Evolutionary conservation across 495 filamentous ascomycete species (phyloP).

Genomic region (Antarctomyces pellizariae): DNA sequence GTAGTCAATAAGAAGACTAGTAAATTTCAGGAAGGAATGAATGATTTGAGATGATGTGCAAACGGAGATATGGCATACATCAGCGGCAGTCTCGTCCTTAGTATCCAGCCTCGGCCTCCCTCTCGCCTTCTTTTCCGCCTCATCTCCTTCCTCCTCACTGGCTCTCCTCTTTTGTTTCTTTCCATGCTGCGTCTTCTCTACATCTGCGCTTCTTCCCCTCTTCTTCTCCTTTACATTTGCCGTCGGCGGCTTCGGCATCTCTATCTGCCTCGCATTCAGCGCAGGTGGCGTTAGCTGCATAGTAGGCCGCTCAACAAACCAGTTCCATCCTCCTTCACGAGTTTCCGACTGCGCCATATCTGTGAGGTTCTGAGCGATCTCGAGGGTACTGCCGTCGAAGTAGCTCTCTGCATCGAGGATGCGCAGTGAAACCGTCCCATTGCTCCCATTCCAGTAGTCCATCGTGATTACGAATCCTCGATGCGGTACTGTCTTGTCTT

Average conservation of each 20-base stretch:
- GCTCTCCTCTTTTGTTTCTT: conserved; percentile 6
- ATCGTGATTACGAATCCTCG: too few relatives aligned
- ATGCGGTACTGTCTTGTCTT: too few relatives aligned
- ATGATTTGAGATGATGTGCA: conserved; percentile 3
- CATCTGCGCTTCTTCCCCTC: conserved; percentile 2
- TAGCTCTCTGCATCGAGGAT: too few relatives aligned
- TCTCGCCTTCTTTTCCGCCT: conserved; percentile 27
- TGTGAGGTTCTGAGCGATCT: too few relatives aligned
- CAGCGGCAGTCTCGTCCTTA: conserved; percentile 36
- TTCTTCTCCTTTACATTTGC: conserved; percentile 2
- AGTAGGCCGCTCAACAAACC: too few relatives aligned
- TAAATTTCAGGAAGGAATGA: conserved; percentile 1
- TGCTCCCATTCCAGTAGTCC: too few relatives aligned
- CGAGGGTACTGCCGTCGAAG: too few relatives aligned
- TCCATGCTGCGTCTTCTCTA: background rate
- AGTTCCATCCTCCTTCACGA: too few relatives aligned
- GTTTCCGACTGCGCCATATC: too few relatives aligned
- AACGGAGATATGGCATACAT: conserved; percentile 16
- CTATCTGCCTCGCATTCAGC: too few relatives aligned
- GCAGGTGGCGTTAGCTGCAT: too few relatives aligned
- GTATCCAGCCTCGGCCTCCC: conserved; percentile 48
- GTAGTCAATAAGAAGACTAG: background rate
- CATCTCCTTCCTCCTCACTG: conserved; percentile 12
- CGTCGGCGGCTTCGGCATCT: background rate
- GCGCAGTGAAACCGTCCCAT: too few relatives aligned